Conservation (phyloP, 257 asterid genomes). For the Verbena officinalis region DNA sequence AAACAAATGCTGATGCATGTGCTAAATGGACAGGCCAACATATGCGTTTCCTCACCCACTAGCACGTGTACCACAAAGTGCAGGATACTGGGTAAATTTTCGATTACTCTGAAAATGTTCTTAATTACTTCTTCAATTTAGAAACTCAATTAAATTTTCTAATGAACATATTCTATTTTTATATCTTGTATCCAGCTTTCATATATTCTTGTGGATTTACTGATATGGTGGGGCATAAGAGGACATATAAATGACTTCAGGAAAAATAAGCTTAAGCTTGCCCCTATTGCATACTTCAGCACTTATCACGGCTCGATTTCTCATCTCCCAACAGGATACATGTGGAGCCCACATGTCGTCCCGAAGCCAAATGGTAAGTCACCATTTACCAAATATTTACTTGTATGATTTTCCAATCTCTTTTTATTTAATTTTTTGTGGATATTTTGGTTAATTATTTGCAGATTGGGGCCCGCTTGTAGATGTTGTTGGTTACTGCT, state of each 20-base stretch:
- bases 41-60: conserved; percentile 97
- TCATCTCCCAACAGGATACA: conserved; percentile 97
- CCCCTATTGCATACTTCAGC: conserved; percentile 97
- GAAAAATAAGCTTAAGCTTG: conserved; percentile 84
- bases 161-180: conserved; percentile 17
- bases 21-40: conserved; percentile 84
- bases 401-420: neutral
- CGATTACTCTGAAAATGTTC: conserved; percentile 22
- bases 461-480: conserved; percentile 97
- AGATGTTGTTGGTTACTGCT: conserved; percentile 96
- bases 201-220: conserved; percentile 89
- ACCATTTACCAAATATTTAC: conserved; percentile 9
- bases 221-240: conserved; percentile 99
- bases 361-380: conserved; percentile 91
- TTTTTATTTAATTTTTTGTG: neutral
- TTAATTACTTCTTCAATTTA: neutral
- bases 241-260: conserved; percentile 87
- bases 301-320: conserved; percentile 92
- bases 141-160: neutral
- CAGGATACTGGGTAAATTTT: conserved; percentile 91
- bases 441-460: conserved; percentile 25
- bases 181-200: conserved; percentile 70
- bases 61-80: conserved; percentile 98
- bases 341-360: conserved; percentile 97
- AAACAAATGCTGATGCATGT: conserved; percentile 29